Evolutionary conservation across 768 basidiomycete species (phyloP).

Genomic region (Omphalotus guepiniiformis): DNA sequence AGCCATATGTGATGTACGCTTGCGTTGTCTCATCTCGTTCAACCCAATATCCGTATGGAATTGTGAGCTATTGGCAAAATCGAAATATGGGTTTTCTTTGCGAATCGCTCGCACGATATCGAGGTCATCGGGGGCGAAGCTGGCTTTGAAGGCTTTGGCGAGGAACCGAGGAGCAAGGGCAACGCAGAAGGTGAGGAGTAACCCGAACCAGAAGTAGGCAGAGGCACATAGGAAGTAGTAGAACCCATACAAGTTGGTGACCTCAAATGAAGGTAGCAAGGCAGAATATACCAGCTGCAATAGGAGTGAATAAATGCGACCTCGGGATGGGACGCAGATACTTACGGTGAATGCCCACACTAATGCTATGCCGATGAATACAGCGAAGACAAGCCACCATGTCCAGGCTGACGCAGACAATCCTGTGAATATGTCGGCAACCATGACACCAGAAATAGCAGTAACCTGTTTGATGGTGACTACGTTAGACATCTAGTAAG

Average conservation of each 20-base stretch:
- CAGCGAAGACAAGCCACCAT: slow-evolving; percentile 84
- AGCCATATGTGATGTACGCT: slow-evolving; percentile 11
- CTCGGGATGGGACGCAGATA: slow-evolving; percentile 5
- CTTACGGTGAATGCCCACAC: slow-evolving; percentile 79
- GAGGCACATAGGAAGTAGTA: slow-evolving; percentile 77
- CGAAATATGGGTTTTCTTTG: slow-evolving; percentile 58
- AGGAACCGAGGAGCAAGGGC: slow-evolving; percentile 83
- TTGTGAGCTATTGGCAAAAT: slow-evolving; percentile 1
- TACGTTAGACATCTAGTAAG: slow-evolving; percentile 4
- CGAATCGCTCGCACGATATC: slow-evolving; percentile 74
- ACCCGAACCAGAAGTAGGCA: slow-evolving; percentile 83
- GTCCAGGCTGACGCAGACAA: slow-evolving; percentile 90
- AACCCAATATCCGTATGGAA: slow-evolving; percentile 3
- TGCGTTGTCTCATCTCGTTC: slow-evolving; percentile 9
- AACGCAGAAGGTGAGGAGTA: slow-evolving; percentile 67
- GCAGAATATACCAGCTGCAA: slow-evolving; percentile 75
- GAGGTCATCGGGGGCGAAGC: slow-evolving; percentile 78
- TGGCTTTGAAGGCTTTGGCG: slow-evolving; percentile 63
- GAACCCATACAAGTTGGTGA: slow-evolving; percentile 71
- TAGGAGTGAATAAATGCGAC: background rate
- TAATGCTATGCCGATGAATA: slow-evolving; percentile 76
- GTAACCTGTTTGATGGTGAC: slow-evolving; percentile 50
- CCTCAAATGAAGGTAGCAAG: slow-evolving; percentile 77
- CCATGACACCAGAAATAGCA: slow-evolving; percentile 79
- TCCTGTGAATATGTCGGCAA: slow-evolving; percentile 84